phyloP scores from a whole-genome alignment of 257 asterid species.

The Linderniella brevidens region DNA sequence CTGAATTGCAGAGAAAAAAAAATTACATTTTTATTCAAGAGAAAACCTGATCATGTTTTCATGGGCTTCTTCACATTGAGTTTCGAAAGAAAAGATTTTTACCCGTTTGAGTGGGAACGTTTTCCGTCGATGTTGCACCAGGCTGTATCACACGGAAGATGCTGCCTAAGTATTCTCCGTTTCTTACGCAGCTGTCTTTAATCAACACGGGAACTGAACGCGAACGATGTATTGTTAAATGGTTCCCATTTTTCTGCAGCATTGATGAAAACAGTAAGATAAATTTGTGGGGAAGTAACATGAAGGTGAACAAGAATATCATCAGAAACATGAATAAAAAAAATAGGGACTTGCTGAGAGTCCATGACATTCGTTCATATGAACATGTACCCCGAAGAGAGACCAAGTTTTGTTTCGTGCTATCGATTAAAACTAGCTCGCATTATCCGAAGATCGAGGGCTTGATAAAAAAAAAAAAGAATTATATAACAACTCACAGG shows the following conservation, averaged over 20 bases:
- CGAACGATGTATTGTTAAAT: slow-evolving; percentile 59
- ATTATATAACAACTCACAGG: slow-evolving; percentile 26
- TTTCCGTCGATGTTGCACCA: slow-evolving; percentile 28
- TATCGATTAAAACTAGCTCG: too few species aligned
- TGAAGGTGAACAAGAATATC: too few species aligned
- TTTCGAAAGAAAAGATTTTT: neutral
- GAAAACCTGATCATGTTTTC: neutral
- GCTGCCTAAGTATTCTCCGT: slow-evolving; percentile 33
- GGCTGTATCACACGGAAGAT: slow-evolving; percentile 48
- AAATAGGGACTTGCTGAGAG: too few species aligned
- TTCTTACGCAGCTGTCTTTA: slow-evolving; percentile 48
- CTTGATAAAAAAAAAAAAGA: too few species aligned
- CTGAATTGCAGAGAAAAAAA: slow-evolving; percentile 29
- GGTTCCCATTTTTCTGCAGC: slow-evolving; percentile 38
- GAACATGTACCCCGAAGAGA: too few species aligned
- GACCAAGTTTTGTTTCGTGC: too few species aligned
- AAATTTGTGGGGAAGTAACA: slow-evolving; percentile 8
- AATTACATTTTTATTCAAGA: slow-evolving; percentile 8
- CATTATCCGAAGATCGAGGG: too few species aligned
- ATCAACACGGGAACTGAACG: slow-evolving; percentile 58
- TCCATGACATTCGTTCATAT: too few species aligned
- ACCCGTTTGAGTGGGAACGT: too few species aligned
- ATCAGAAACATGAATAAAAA: too few species aligned
- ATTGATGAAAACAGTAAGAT: slow-evolving; percentile 16
- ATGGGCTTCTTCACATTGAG: neutral